Conservation (phyloP, 2,329 filamentous ascomycete genomes). For the Fonsecaea multimorphosa region DNA sequence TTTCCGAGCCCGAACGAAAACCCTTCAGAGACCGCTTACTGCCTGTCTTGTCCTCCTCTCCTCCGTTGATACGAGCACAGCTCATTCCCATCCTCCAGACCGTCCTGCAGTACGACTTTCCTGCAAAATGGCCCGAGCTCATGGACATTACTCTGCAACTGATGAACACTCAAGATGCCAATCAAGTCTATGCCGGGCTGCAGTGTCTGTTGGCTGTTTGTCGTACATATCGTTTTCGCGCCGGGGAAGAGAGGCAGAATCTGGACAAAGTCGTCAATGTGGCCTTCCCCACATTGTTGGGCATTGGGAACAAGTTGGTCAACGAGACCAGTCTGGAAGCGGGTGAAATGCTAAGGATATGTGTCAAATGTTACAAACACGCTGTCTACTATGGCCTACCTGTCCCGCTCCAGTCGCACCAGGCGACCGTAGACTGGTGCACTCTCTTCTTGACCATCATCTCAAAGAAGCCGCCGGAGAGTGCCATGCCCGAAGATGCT, state of each 20-base stretch:
- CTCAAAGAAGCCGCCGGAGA: conserved; percentile 79
- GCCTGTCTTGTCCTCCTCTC: conserved; percentile 81
- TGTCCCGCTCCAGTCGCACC: conserved; percentile 74
- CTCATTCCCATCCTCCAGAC: conserved; percentile 94
- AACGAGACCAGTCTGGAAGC: conserved; percentile 92
- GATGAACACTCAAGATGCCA: conserved; percentile 82
- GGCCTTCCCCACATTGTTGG: conserved; percentile 85
- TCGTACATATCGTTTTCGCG: conserved; percentile 93
- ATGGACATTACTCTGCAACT: conserved; percentile 91
- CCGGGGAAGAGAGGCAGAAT: conserved; percentile 78
- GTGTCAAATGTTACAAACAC: conserved; percentile 97
- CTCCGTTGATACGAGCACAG: conserved; percentile 84
- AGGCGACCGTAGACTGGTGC: conserved; percentile 92
- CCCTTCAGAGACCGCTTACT: conserved; percentile 87
- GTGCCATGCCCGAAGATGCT: conserved; percentile 77
- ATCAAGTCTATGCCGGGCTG: conserved; percentile 87
- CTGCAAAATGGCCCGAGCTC: conserved; percentile 90
- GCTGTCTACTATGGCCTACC: conserved; percentile 95
- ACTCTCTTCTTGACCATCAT: conserved; percentile 91
- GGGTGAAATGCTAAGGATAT: conserved; percentile 93
- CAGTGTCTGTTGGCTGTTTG: conserved; percentile 95
- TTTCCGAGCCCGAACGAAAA: conserved; percentile 86
- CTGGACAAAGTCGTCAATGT: conserved; percentile 94
- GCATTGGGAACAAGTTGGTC: conserved; percentile 85
- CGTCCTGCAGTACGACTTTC: conserved; percentile 95